Evolutionary conservation across 441 rosid species (phyloP).

Genomic region (Mallotus repandus): DNA sequence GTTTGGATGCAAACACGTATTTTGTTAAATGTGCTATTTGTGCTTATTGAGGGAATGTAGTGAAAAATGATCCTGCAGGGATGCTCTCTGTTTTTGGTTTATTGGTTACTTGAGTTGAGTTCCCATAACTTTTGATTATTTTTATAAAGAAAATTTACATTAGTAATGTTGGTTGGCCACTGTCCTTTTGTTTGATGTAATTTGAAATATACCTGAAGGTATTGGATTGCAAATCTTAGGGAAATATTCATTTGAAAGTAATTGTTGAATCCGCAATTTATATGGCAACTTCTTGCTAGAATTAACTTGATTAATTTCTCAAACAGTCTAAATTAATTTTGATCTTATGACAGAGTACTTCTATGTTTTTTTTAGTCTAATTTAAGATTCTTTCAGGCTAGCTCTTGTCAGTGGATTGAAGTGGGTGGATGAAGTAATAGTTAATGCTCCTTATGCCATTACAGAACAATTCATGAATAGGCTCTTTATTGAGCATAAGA

Average conservation of each 20-base stretch:
- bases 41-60: too few species aligned
- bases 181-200: background rate
- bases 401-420: constrained; percentile 87
- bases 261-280: background rate
- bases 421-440: constrained; percentile 97
- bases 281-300: background rate
- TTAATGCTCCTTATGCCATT: constrained; percentile 90
- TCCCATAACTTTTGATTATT: too few species aligned
- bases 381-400: constrained; percentile 45
- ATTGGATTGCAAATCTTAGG: background rate
- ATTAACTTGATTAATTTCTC: background rate
- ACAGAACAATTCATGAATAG: constrained; percentile 86
- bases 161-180: too few species aligned
- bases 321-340: background rate
- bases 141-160: too few species aligned
- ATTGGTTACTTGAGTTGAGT: too few species aligned
- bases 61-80: too few species aligned
- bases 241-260: background rate
- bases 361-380: constrained; percentile 1
- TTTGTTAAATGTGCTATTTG: background rate
- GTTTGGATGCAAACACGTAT: background rate
- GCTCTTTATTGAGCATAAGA: constrained; percentile 79
- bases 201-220: background rate
- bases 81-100: too few species aligned
- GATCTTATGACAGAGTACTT: background rate